phyloP scores from a whole-genome alignment of 345 rosid genomes.

The Populus tremula region DNA sequence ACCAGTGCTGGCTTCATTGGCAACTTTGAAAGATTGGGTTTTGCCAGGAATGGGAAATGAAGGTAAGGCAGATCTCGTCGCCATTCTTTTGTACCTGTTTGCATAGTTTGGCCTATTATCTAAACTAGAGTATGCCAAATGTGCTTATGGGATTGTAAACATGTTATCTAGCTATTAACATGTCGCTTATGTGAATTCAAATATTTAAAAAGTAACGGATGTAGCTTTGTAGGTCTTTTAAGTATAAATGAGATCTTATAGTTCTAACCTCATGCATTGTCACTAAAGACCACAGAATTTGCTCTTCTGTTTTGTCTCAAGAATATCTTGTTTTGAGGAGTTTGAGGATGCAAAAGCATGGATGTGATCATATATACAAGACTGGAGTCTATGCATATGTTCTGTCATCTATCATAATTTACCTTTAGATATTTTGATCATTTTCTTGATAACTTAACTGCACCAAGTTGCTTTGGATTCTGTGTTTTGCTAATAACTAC shows the following conservation, averaged over 20 bases:
- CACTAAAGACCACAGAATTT: neutral
- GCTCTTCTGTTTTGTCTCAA: neutral
- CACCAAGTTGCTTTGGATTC: neutral
- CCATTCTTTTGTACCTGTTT: too few relatives aligned
- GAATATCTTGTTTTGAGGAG: neutral
- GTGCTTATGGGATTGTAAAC: too few relatives aligned
- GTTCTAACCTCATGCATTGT: too few relatives aligned
- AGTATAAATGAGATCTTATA: too few relatives aligned
- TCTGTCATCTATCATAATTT: neutral
- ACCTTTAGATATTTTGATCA: neutral
- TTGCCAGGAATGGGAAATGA: too few relatives aligned
- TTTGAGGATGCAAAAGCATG: neutral
- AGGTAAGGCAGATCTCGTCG: too few relatives aligned
- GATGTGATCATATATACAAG: neutral
- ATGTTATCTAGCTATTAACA: too few relatives aligned
- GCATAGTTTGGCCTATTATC: too few relatives aligned
- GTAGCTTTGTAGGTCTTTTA: too few relatives aligned
- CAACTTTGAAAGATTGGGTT: neutral
- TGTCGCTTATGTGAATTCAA: too few relatives aligned
- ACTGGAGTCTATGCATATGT: neutral
- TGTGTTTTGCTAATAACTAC: neutral
- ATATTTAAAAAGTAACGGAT: too few relatives aligned
- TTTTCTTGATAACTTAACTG: neutral
- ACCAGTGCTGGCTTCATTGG: slow-evolving; percentile 2
- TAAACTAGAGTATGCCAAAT: too few relatives aligned